phyloP scores from a whole-genome alignment of 768 basidiomycete genomes.

The Dacryopinax spathularia region DNA sequence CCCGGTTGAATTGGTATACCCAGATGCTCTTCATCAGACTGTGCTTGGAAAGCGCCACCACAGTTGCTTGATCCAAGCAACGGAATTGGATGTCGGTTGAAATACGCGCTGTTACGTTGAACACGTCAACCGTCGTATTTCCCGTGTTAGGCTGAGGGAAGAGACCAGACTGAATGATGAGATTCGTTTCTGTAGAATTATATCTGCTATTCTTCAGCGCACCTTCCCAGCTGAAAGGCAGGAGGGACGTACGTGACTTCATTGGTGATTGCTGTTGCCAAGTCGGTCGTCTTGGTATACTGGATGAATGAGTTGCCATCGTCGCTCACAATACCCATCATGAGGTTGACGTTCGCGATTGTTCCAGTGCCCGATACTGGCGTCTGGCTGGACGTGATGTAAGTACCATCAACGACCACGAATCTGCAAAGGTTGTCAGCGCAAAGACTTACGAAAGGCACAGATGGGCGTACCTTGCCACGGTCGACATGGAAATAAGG shows the following conservation, averaged over 20 bases:
- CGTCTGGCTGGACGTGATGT: conserved; percentile 28
- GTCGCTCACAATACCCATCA: conserved; percentile 39
- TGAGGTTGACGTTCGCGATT: conserved; percentile 31
- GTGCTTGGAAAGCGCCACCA: conserved; percentile 31
- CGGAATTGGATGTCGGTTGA: conserved; percentile 35
- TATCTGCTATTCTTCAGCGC: too few species aligned
- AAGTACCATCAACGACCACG: conserved; percentile 34
- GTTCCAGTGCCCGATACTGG: conserved; percentile 29
- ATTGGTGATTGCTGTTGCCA: too few species aligned
- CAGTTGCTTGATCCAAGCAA: conserved; percentile 38
- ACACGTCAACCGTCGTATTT: conserved; percentile 29
- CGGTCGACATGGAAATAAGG: conserved; percentile 25
- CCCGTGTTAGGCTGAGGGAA: conserved; percentile 29
- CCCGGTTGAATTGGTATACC: conserved; percentile 34
- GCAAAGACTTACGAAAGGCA: not conserved
- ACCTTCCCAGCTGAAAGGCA: too few species aligned
- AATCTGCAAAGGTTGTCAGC: not conserved
- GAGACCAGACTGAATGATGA: conserved; percentile 21
- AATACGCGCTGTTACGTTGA: conserved; percentile 34
- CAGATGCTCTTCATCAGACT: conserved; percentile 31
- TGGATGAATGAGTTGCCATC: conserved; percentile 37
- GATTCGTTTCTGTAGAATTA: too few species aligned
- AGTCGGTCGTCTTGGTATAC: too few species aligned
- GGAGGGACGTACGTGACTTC: too few species aligned
- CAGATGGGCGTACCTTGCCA: conserved; percentile 22